These are phyloP conservation scores for Podospora pseudocomata DNA, from an alignment of 495 filamentous ascomycete species.

Conservation along the genomic window DNA sequence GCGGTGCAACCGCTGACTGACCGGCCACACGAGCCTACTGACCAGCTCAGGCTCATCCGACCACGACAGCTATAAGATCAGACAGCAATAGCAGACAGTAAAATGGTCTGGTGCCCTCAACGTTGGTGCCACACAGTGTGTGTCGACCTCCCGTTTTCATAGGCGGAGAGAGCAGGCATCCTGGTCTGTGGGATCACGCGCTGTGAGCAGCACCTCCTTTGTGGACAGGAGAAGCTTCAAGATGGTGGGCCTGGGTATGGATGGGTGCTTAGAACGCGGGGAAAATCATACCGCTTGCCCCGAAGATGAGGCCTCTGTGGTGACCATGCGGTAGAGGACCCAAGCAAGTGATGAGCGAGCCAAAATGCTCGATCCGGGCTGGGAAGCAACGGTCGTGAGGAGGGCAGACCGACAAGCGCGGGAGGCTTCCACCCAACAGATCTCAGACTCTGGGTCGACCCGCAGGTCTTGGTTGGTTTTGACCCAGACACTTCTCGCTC, in stretches of 20 bases:
- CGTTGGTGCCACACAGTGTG: slow-evolving; percentile 21
- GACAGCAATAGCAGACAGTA: slow-evolving; percentile 16
- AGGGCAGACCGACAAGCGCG: background rate
- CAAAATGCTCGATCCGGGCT: background rate
- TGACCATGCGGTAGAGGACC: background rate
- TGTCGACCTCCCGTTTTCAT: background rate
- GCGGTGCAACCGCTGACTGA: slow-evolving; percentile 21
- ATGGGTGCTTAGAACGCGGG: slow-evolving; percentile 1
- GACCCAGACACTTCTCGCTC: background rate
- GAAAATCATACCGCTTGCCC: background rate
- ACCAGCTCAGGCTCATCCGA: slow-evolving; percentile 7
- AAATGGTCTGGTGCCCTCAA: background rate
- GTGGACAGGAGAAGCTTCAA: background rate
- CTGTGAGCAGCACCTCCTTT: background rate
- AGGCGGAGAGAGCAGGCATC: slow-evolving; percentile 8
- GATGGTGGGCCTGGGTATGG: slow-evolving; percentile 2
- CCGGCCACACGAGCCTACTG: slow-evolving; percentile 15
- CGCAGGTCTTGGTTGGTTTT: background rate
- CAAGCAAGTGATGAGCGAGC: background rate
- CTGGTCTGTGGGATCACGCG: slow-evolving; percentile 9
- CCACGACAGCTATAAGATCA: slow-evolving; percentile 11
- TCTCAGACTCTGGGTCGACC: background rate
- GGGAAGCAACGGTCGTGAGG: background rate
- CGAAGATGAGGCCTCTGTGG: background rate
- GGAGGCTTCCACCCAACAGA: background rate